These are phyloP conservation scores for Pyrenophora teres DNA, from an alignment of 2,329 filamentous ascomycete species.

Conservation along the genomic window DNA sequence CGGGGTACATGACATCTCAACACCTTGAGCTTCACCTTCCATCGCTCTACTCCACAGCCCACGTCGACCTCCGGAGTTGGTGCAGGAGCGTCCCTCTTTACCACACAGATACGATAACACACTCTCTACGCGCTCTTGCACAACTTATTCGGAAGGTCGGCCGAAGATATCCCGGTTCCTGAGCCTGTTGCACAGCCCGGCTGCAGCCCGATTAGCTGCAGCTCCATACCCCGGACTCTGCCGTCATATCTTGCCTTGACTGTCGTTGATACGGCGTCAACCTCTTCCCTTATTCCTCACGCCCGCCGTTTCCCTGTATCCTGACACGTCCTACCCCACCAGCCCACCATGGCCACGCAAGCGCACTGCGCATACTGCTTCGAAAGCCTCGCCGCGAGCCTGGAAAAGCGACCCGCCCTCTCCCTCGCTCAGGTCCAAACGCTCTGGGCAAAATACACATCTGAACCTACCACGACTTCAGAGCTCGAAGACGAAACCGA, in stretches of 20 bases:
- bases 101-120: conserved; percentile 15
- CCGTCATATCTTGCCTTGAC: conserved; percentile 12
- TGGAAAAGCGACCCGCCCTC: conserved; percentile 70
- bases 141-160: conserved; percentile 20
- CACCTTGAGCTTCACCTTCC: not conserved
- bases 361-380: conserved; percentile 94
- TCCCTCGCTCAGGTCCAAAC: conserved; percentile 71
- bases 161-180: conserved; percentile 13
- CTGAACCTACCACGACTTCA: conserved; percentile 22
- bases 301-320: too few species aligned
- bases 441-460: conserved; percentile 64
- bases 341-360: conserved; percentile 71
- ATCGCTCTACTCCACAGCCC: not conserved
- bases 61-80: conserved; percentile 24
- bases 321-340: not conserved
- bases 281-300: not conserved
- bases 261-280: not conserved
- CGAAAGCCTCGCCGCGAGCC: conserved; percentile 77
- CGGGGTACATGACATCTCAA: conserved; percentile 21
- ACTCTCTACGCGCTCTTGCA: conserved; percentile 34
- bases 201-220: conserved; percentile 11
- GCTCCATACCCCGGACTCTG: conserved; percentile 11
- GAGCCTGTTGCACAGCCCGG: conserved; percentile 11
- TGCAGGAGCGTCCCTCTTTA: conserved; percentile 29
- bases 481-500: conserved; percentile 11